Evolutionary conservation across 441 rosid species (phyloP), one percentile per base, ranked within the genome.

Genomic region (Corymbia calophylla): DNA sequence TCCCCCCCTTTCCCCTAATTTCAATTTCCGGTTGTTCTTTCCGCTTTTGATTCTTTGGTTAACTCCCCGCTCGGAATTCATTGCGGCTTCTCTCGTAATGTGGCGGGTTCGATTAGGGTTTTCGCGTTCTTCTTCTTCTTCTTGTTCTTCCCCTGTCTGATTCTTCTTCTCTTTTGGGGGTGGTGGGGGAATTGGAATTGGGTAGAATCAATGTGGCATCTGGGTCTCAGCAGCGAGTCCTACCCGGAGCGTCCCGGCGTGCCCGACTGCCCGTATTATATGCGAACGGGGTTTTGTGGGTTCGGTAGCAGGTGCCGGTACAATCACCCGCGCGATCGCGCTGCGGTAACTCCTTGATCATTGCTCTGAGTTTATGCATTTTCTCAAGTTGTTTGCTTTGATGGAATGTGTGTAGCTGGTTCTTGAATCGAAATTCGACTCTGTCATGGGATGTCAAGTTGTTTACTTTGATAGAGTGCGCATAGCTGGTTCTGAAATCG

Each of bases 281-380:
- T 97, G 99, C 95, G 99, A 84, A 97, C 99, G n/a, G 99, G 99
- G 82, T 90, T 91, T 89, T 97, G 99, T 91, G 98, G 96, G 27
- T 97, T 93, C 35, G 96, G 97, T 86, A 89, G 84, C 81, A 92
- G 99, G 93, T 97, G 99, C 93, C 98, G 99, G 80, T 97, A 93
- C 94, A 97, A 97, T 89, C 99, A 97, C 90, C 99, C 99, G 91
- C 97, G 93, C 31, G 93, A 97, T 93, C 99, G 99, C 60, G 97
- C 98, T 12, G 92, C 95, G 94, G 99, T 97, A 95, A 90, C 31
- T 49, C 48, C 85, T 86, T 62, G n/a, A 25, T 66, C 54, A 53
- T 87, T 89, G 48, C 29, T 29, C 55, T 66, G 39, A 55, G 29
- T 29, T 14, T 66, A 66, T 73, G 80, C 51, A 32, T 86, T 66